Conservation (phyloP, 2,329 filamentous ascomycete species). For the Ophiognomonia clavigignenti-juglandacearum region DNA sequence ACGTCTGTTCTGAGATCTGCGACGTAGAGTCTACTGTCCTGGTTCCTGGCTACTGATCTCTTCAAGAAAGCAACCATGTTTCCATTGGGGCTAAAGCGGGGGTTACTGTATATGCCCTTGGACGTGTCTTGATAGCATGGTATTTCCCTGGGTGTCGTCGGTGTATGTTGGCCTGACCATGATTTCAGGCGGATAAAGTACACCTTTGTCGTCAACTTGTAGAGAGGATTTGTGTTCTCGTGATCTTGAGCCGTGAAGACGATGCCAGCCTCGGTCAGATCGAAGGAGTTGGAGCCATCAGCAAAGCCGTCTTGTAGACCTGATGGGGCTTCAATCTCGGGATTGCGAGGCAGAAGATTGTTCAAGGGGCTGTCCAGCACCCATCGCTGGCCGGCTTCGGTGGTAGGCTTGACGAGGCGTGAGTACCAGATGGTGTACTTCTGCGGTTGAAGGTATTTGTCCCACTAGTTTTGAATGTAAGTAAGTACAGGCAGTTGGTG, state of each 20-base stretch:
- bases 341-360: slow-evolving; percentile 27
- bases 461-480: slow-evolving; percentile 24
- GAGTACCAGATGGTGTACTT: slow-evolving; percentile 35
- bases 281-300: slow-evolving; percentile 24
- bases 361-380: slow-evolving; percentile 24
- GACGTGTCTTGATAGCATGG: slow-evolving; percentile 20
- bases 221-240: slow-evolving; percentile 13
- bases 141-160: neutral
- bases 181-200: slow-evolving; percentile 30
- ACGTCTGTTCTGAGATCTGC: slow-evolving; percentile 23
- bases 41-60: slow-evolving; percentile 18
- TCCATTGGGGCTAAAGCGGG: slow-evolving; percentile 33
- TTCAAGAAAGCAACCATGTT: slow-evolving; percentile 31
- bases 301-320: slow-evolving; percentile 21
- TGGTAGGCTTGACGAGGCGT: slow-evolving; percentile 22
- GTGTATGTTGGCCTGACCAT: slow-evolving; percentile 19
- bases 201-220: slow-evolving; percentile 19
- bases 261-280: slow-evolving; percentile 30
- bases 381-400: slow-evolving; percentile 20
- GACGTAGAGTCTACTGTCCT: slow-evolving; percentile 26
- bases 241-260: slow-evolving; percentile 26
- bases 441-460: slow-evolving; percentile 25
- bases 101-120: slow-evolving; percentile 18
- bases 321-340: slow-evolving; percentile 27
- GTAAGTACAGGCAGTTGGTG: too few relatives aligned